phyloP scores from a whole-genome alignment of 2,329 filamentous ascomycete species.

The Exophiala xenobiotica region DNA sequence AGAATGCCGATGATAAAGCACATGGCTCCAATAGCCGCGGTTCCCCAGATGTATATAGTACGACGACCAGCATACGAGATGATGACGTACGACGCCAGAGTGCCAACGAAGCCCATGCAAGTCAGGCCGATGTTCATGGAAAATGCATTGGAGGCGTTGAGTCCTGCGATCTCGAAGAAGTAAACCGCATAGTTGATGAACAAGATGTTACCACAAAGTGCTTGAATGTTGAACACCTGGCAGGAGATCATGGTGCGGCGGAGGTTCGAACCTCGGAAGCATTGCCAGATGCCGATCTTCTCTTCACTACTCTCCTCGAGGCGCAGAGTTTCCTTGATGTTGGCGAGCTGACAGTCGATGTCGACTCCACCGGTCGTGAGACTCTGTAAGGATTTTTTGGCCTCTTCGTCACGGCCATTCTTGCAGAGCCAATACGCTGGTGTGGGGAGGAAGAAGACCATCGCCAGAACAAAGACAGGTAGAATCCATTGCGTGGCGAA shows the following conservation, averaged over 20 bases:
- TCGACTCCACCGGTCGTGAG: constrained; percentile 34
- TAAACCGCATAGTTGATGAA: constrained; percentile 34
- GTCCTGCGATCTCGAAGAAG: constrained; percentile 39
- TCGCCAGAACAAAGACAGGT: constrained; percentile 19
- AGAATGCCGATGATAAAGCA: constrained; percentile 33
- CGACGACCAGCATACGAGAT: constrained; percentile 40
- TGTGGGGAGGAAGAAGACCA: constrained; percentile 37
- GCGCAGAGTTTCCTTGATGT: constrained; percentile 34
- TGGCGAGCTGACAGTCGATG: constrained; percentile 29
- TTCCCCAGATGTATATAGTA: constrained; percentile 38
- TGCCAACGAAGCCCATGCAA: constrained; percentile 55
- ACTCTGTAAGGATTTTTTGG: constrained; percentile 41
- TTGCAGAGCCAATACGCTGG: constrained; percentile 52
- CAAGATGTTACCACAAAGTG: constrained; percentile 34
- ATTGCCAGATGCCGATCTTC: constrained; percentile 29
- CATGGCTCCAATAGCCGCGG: constrained; percentile 29
- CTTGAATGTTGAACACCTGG: constrained; percentile 38
- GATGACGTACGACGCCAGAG: constrained; percentile 25
- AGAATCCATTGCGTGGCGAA: constrained; percentile 30
- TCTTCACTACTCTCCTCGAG: constrained; percentile 29
- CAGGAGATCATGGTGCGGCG: constrained; percentile 35
- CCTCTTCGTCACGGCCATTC: constrained; percentile 44
- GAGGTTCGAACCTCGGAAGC: constrained; percentile 33
- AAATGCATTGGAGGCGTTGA: constrained; percentile 35
- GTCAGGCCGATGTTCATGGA: constrained; percentile 59